Conservation (phyloP, 306 rosid species). For the Prinsepia uniflora region DNA sequence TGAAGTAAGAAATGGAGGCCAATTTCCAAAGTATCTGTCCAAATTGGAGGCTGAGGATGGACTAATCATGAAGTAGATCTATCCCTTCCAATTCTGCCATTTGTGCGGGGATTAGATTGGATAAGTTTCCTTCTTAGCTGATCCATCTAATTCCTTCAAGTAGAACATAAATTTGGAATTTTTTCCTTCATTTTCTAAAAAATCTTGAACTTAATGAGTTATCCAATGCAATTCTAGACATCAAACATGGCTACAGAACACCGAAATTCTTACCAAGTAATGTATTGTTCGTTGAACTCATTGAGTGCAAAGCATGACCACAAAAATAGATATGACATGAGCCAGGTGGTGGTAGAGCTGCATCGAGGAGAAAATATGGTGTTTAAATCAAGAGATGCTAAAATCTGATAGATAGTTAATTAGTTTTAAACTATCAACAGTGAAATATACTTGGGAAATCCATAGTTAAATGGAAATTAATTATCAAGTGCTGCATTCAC, state of each 20-base stretch:
- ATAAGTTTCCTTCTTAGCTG: too few relatives aligned
- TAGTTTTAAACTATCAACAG: background rate
- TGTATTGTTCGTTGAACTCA: background rate
- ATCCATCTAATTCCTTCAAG: too few relatives aligned
- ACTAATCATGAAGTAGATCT: background rate
- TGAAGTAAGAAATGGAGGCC: too few relatives aligned
- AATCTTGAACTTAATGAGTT: too few relatives aligned
- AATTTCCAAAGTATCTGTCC: too few relatives aligned
- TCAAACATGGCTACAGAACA: too few relatives aligned
- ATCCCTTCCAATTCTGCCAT: too few relatives aligned
- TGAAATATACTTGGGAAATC: background rate
- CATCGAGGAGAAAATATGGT: conserved; percentile 6
- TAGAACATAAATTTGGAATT: too few relatives aligned
- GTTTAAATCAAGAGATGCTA: background rate
- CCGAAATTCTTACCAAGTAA: background rate
- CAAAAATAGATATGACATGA: background rate
- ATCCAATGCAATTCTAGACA: too few relatives aligned
- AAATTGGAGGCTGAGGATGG: background rate
- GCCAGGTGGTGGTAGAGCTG: background rate
- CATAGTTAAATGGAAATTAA: background rate
- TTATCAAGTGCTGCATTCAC: background rate
- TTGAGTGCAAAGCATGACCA: background rate
- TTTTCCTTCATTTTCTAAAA: too few relatives aligned
- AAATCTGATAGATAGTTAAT: background rate
- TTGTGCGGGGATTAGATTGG: too few relatives aligned